phyloP scores from a whole-genome alignment of 192 early-diverging fungal species.

The Dissophora ornata region DNA sequence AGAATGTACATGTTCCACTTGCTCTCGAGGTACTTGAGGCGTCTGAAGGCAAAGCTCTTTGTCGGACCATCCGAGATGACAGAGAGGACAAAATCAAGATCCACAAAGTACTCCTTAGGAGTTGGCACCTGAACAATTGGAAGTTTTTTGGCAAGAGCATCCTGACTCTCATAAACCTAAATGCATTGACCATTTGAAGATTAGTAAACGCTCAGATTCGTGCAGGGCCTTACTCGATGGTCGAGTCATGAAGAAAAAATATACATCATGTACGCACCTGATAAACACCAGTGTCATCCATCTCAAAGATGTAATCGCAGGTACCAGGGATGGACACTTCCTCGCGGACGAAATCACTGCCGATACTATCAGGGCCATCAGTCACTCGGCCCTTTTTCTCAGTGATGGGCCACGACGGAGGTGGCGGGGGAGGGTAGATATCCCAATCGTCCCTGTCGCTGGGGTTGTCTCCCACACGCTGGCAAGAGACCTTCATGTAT shows the following conservation, averaged over 20 bases:
- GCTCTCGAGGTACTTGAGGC: conserved; percentile 91
- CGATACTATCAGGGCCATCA: conserved; percentile 48
- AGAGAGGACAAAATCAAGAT: conserved; percentile 86
- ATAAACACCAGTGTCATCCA: conserved; percentile 76
- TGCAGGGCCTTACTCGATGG: too few relatives aligned
- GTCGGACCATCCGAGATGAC: conserved; percentile 91
- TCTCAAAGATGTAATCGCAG: conserved; percentile 58
- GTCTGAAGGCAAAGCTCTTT: conserved; percentile 93
- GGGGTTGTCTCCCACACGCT: conserved; percentile 87
- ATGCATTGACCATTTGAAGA: too few relatives aligned
- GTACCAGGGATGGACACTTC: conserved; percentile 37
- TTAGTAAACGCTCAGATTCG: too few relatives aligned
- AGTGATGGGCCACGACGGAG: conserved; percentile 72
- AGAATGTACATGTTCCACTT: conserved; percentile 96
- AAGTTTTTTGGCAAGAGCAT: conserved; percentile 35
- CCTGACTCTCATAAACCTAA: conserved; percentile 31
- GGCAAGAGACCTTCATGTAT: conserved; percentile 84
- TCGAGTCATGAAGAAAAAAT: too few relatives aligned
- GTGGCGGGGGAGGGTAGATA: conserved; percentile 92
- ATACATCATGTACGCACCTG: too few relatives aligned
- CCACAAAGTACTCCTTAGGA: conserved; percentile 88
- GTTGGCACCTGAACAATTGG: conserved; percentile 71
- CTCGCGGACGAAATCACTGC: conserved; percentile 52
- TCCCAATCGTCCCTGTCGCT: conserved; percentile 83
- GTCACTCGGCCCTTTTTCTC: conserved; percentile 54